A percentile compares a stretch with the other conserved stretches of the same genome.
These are phyloP conservation scores for Sergeia podlipaevii DNA, from an alignment of 208 protist species.

Conservation along the genomic window DNA sequence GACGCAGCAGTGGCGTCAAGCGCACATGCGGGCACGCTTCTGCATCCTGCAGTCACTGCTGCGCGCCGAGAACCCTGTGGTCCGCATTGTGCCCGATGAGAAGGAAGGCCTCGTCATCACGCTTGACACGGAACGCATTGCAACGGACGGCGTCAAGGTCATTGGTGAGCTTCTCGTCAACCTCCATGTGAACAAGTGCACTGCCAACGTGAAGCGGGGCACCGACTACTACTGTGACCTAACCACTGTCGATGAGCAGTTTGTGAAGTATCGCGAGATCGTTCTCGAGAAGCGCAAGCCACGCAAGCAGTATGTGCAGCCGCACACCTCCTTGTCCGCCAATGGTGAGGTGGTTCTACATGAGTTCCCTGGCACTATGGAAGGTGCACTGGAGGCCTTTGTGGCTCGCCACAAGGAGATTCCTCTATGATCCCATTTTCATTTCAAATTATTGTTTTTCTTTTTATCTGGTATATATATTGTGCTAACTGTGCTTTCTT, in stretches of 20 bases:
- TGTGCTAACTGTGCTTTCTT: no score
- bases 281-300: constrained; percentile 78
- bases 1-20: constrained; percentile 79
- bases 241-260: constrained; percentile 56
- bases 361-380: constrained; percentile 51
- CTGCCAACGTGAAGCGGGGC: constrained; percentile 56
- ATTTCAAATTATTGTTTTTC: constrained; percentile 3
- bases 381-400: constrained; percentile 51
- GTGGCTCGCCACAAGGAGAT: constrained; percentile 49
- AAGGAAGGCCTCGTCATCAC: constrained; percentile 56
- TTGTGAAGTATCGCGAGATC: constrained; percentile 64
- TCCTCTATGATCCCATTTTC: constrained; percentile 60
- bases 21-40: constrained; percentile 92
- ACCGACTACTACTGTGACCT: constrained; percentile 51
- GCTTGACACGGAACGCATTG: constrained; percentile 76
- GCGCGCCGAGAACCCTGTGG: constrained; percentile 37
- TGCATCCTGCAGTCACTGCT: constrained; percentile 82
- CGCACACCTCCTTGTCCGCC: constrained; percentile 38
- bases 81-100: constrained; percentile 46
- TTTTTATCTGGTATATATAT: not conserved
- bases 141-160: constrained; percentile 58
- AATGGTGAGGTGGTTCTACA: constrained; percentile 40
- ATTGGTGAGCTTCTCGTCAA: constrained; percentile 71
- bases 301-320: constrained; percentile 87
- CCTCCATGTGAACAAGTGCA: constrained; percentile 79